A percentile compares a stretch with the other conserved stretches of the same genome.
phyloP scores from a whole-genome alignment of 495 filamentous ascomycete species.

The Xeromyces bisporus region DNA sequence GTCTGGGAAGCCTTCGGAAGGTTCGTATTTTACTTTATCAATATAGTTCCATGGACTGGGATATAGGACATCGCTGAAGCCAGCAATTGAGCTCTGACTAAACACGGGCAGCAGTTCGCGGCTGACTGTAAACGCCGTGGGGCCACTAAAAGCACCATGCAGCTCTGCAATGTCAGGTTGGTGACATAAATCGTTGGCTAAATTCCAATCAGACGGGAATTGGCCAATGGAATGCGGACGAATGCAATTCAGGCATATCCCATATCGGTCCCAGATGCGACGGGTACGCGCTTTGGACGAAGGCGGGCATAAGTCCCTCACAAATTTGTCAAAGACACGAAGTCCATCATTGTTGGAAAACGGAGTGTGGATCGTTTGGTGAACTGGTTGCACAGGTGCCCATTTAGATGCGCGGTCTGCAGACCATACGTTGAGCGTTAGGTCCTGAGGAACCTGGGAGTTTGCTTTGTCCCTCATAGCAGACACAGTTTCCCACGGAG shows the following conservation, averaged over 20 bases:
- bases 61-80: conserved; percentile 33
- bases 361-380: conserved; percentile 25
- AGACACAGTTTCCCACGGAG: conserved; percentile 44
- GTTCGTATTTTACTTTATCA: conserved; percentile 28
- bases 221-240: conserved; percentile 50
- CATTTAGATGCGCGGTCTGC: conserved; percentile 20
- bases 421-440: conserved; percentile 17
- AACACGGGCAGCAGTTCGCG: conserved; percentile 56
- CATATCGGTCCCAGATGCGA: conserved; percentile 27
- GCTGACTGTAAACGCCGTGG: conserved; percentile 42
- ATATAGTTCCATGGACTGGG: conserved; percentile 34
- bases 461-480: conserved; percentile 22
- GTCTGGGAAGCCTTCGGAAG: conserved; percentile 22
- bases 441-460: conserved; percentile 9
- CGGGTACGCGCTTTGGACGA: conserved; percentile 35
- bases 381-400: conserved; percentile 25
- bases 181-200: conserved; percentile 53
- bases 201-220: conserved; percentile 49
- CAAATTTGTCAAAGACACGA: conserved; percentile 30
- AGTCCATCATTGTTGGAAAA: conserved; percentile 32
- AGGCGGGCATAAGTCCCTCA: conserved; percentile 36
- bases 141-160: conserved; percentile 52
- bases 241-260: conserved; percentile 45
- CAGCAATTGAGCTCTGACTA: conserved; percentile 49
- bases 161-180: conserved; percentile 61